Evolutionary conservation across 768 basidiomycete species (phyloP), one percentile per base, ranked within the genome.

Genomic region (Leccinum uliginosum): DNA sequence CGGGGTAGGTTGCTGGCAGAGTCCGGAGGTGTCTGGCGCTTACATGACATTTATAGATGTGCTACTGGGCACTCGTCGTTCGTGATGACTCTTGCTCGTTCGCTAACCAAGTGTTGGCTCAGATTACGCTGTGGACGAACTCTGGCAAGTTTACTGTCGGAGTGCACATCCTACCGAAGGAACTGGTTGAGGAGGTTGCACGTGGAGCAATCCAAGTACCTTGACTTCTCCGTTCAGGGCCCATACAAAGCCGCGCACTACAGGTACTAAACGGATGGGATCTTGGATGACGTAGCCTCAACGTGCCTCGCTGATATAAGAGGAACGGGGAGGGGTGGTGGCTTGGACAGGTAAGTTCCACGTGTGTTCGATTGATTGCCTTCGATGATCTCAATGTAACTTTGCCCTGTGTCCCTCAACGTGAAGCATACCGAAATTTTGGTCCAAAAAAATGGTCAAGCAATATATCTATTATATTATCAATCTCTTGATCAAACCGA

Each of bases 51-150:
- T 9, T 47, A 51, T 51, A 89, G 87, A 54, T 98, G 96, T 75
- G 96, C 93, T 40, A 98, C 96, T 65, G 96, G 96, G 56, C 96
- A 99, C 76, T 96, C 97, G 34, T 98, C 96, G 45, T 98, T 95
- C 76, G 97, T 99, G 78, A 99, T 99, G 97, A n/a, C n/a, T 98
- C 96, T 17, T 98, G 95, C 82, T 99, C 97, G 45, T 99, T 99
- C 81, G 77, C 93, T 71, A 99, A 99, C 83, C 97, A 99, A 76
- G 91, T 94, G 60, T 82, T 99, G 67, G 96, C 96, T 29, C 95
- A 97, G 78, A 98, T 99, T 69, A 95, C 93, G 23, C 87, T 99
- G 72, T 99, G 93, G 93, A 95, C 91, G 45, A 91, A 85, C 62
- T 84, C 88, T 32, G 86, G 87, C 75, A 86, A 88, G 71, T 98